Conservation (phyloP, 257 asterid genomes). For the Cordia subcordata region DNA sequence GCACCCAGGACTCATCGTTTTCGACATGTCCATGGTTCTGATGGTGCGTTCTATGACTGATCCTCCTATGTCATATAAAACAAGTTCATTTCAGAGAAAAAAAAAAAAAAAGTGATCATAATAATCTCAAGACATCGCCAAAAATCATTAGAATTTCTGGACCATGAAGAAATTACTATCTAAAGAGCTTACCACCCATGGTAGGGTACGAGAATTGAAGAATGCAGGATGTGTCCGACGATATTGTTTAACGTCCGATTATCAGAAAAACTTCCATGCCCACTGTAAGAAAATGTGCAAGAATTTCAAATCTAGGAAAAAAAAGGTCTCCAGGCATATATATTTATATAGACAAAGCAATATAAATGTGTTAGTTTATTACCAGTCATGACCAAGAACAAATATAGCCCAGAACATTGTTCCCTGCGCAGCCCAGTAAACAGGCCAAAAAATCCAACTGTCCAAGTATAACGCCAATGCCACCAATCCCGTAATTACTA, state of each 20-base stretch:
- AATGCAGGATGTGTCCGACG: constrained; percentile 39
- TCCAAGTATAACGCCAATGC: constrained; percentile 23
- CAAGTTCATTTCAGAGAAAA: not conserved
- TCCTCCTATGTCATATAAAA: constrained; percentile 25
- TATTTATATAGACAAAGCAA: not conserved
- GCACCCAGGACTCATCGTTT: constrained; percentile 47
- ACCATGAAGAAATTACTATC: not conserved
- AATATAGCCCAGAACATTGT: constrained; percentile 50
- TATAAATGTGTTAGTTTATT: not conserved
- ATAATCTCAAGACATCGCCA: not conserved
- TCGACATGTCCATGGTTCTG: constrained; percentile 48
- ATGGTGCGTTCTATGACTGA: constrained; percentile 45
- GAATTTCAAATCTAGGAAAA: too few relatives aligned
- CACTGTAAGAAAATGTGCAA: constrained; percentile 18
- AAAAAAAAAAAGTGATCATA: too few relatives aligned
- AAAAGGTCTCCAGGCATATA: too few relatives aligned
- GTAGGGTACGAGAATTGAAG: constrained; percentile 41
- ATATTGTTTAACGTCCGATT: constrained; percentile 22
- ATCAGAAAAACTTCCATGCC: constrained; percentile 46
- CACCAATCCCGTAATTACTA: constrained; percentile 19
- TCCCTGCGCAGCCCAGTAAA: constrained; percentile 44
- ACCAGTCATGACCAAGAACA: constrained; percentile 53
- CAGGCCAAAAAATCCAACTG: constrained; percentile 28
- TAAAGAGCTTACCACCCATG: constrained; percentile 37
- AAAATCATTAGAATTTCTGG: not conserved